Conservation (phyloP, 805 yeast species). For the Danielia oregonensis region DNA sequence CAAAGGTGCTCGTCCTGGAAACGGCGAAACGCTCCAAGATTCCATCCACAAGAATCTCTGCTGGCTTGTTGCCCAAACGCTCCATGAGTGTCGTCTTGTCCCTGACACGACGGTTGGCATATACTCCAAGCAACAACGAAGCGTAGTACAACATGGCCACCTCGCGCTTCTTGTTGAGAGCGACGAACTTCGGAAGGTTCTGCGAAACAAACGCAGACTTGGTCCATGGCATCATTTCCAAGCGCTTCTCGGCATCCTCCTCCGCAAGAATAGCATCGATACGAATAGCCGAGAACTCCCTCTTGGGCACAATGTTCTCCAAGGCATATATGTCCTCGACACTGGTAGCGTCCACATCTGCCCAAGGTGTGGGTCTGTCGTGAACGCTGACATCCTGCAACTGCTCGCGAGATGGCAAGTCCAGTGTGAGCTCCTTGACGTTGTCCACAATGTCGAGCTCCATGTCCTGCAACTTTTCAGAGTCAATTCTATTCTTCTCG, state of each 20-base stretch:
- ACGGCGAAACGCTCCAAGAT: constrained; percentile 70
- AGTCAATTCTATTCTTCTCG: constrained; percentile 82
- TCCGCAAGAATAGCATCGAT: constrained; percentile 61
- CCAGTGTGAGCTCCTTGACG: constrained; percentile 64
- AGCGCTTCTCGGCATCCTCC: constrained; percentile 39
- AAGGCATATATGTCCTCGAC: constrained; percentile 83
- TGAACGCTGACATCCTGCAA: constrained; percentile 53
- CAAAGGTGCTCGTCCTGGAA: constrained; percentile 57
- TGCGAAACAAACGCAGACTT: constrained; percentile 55
- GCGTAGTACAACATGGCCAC: constrained; percentile 75
- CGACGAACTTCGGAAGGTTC: constrained; percentile 38
- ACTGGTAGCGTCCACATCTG: constrained; percentile 71
- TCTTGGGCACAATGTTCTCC: constrained; percentile 61
- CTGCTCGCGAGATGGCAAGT: constrained; percentile 68
- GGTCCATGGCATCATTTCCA: constrained; percentile 60
- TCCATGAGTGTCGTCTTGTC: constrained; percentile 57
- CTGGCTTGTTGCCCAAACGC: constrained; percentile 59
- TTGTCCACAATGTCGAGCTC: constrained; percentile 81
- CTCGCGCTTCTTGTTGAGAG: constrained; percentile 47
- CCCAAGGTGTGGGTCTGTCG: constrained; percentile 82
- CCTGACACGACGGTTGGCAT: constrained; percentile 62
- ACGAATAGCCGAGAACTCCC: constrained; percentile 61
- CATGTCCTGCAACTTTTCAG: constrained; percentile 69
- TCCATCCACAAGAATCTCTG: constrained; percentile 70
- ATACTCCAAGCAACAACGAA: constrained; percentile 76